Evolutionary conservation across 306 rosid species (phyloP).

Genomic region (Senna tora): DNA sequence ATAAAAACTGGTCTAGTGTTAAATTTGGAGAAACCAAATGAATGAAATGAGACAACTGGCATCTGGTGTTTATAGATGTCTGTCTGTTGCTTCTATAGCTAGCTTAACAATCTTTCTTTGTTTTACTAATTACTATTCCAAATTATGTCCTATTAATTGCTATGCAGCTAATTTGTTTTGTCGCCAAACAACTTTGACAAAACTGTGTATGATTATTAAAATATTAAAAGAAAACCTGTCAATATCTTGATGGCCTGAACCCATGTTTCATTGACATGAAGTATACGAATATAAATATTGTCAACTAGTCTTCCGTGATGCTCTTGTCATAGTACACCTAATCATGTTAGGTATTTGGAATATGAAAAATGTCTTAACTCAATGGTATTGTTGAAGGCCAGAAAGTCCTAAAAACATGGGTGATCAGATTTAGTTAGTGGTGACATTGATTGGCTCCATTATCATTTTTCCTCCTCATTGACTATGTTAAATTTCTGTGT

Average conservation of each 20-base stretch:
- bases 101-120: neutral
- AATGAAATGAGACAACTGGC: slow-evolving; percentile 13
- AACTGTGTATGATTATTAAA: neutral
- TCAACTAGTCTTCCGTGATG: neutral
- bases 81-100: neutral
- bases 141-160: neutral
- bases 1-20: slow-evolving; percentile 11
- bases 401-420: neutral
- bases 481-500: slow-evolving; percentile 28
- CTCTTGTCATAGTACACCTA: slow-evolving; percentile 7
- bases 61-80: neutral
- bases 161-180: neutral
- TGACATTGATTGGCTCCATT: slow-evolving; percentile 23
- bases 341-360: neutral
- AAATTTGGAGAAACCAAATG: slow-evolving; percentile 26
- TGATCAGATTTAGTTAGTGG: slow-evolving; percentile 26
- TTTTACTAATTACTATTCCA: neutral
- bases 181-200: neutral
- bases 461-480: slow-evolving; percentile 18
- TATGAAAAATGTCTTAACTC: slow-evolving; percentile 7
- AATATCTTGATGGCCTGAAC: neutral
- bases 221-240: neutral
- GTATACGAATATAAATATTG: neutral
- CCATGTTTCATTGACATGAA: neutral
- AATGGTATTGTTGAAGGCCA: neutral